These are phyloP conservation scores for Blastocrithidia nonstop DNA, from an alignment of 208 protist species.

Conservation along the genomic window DNA sequence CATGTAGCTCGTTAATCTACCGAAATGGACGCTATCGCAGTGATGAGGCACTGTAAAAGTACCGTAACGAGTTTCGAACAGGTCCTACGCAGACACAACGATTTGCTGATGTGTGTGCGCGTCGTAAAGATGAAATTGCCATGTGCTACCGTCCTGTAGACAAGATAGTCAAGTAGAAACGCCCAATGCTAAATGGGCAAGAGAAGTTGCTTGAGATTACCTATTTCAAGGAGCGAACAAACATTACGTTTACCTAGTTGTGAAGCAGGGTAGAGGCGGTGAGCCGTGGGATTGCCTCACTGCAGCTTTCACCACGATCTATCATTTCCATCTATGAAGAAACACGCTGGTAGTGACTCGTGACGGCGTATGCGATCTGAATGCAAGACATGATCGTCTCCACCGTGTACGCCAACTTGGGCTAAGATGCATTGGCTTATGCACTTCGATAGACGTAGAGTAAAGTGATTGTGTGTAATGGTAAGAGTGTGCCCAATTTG, in stretches of 20 bases:
- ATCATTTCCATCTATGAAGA: constrained; percentile 69
- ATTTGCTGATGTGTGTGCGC: constrained; percentile 12
- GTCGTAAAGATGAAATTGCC: constrained; percentile 3
- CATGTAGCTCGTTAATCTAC: constrained; percentile 19
- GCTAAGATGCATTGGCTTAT: constrained; percentile 43
- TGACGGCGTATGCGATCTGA: constrained; percentile 60
- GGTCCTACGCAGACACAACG: constrained; percentile 12
- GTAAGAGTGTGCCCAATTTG: constrained; percentile 26
- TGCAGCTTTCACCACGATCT: constrained; percentile 16
- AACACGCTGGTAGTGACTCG: constrained; percentile 72
- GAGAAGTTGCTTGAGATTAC: constrained; percentile 16
- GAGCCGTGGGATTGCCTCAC: constrained; percentile 25
- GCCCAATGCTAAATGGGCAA: constrained; percentile 5
- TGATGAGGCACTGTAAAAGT: constrained; percentile 7
- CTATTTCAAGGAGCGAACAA: constrained; percentile 16
- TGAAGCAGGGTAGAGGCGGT: constrained; percentile 21
- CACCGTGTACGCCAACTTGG: constrained; percentile 83
- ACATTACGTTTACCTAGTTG: constrained; percentile 21
- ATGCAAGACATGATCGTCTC: constrained; percentile 28
- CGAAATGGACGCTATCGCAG: constrained; percentile 18
- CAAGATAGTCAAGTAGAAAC: constrained; percentile 9
- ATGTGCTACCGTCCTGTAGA: constrained; percentile 25
- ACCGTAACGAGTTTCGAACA: constrained; percentile 8
- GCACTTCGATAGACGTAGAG: constrained; percentile 49
- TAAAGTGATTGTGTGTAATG: constrained; percentile 52